These are phyloP conservation scores for Chloris gayana DNA, from an alignment of 176 grass and related monocot species.

Conservation along the genomic window DNA sequence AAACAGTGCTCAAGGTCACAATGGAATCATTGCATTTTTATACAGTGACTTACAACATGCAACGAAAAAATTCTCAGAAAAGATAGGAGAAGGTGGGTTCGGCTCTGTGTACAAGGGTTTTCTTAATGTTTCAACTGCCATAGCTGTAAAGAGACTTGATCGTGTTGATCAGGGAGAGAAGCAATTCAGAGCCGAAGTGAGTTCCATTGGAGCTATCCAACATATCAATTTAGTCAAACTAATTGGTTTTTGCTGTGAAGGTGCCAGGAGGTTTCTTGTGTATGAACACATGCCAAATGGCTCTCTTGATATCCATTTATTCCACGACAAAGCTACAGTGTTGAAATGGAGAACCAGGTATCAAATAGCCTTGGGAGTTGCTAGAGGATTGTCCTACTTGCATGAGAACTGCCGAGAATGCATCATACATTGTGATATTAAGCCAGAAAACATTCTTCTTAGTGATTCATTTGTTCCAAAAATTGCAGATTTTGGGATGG, in stretches of 20 bases:
- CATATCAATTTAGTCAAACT: constrained; percentile 21
- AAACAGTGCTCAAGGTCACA: background rate
- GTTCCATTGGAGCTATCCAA: constrained; percentile 5
- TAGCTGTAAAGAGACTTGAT: constrained; percentile 12
- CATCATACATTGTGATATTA: constrained; percentile 25
- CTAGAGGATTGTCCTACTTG: background rate
- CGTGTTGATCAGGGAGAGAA: background rate
- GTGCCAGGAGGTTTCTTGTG: background rate
- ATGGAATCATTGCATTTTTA: background rate
- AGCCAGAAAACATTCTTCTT: constrained; percentile 21
- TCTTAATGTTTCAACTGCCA: background rate
- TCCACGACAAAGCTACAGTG: background rate
- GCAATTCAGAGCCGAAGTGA: constrained; percentile 20
- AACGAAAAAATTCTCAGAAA: constrained; percentile 14
- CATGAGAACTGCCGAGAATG: background rate
- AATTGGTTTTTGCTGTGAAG: constrained; percentile 8
- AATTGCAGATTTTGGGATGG: constrained; percentile 27
- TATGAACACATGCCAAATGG: constrained; percentile 21
- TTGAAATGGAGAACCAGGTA: constrained; percentile 10
- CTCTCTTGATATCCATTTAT: constrained; percentile 14
- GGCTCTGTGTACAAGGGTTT: constrained; percentile 6
- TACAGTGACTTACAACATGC: background rate
- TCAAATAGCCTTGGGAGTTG: constrained; percentile 24
- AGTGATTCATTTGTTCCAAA: background rate
- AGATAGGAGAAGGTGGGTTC: background rate